phyloP scores from a whole-genome alignment of 2,329 filamentous ascomycete species.

The Penicillium palitans region DNA sequence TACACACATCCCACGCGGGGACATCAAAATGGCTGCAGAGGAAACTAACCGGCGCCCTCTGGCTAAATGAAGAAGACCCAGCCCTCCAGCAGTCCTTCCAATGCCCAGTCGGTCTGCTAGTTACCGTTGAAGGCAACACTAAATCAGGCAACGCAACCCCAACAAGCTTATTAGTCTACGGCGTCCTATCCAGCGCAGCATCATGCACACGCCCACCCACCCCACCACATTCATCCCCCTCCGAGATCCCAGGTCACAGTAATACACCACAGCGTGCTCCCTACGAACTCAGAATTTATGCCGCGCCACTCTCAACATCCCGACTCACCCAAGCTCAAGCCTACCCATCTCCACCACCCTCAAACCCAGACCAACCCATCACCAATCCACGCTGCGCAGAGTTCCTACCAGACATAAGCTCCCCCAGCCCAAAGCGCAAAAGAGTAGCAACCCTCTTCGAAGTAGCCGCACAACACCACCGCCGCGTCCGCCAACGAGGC shows the following conservation, averaged over 20 bases:
- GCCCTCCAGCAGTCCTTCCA: slow-evolving; percentile 33
- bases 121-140: slow-evolving; percentile 30
- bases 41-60: slow-evolving; percentile 38
- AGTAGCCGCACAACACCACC: slow-evolving; percentile 44
- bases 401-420: slow-evolving; percentile 41
- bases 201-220: slow-evolving; percentile 36
- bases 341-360: slow-evolving; percentile 35
- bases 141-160: slow-evolving; percentile 24
- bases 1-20: slow-evolving; percentile 35
- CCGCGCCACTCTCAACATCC: slow-evolving; percentile 36
- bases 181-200: slow-evolving; percentile 35
- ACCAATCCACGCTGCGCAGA: slow-evolving; percentile 28
- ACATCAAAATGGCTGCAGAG: slow-evolving; percentile 42
- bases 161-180: slow-evolving; percentile 43
- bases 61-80: slow-evolving; percentile 37
- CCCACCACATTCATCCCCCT: slow-evolving; percentile 37
- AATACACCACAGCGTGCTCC: slow-evolving; percentile 13
- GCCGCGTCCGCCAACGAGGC: slow-evolving; percentile 41
- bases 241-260: slow-evolving; percentile 20
- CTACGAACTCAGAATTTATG: slow-evolving; percentile 41
- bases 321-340: slow-evolving; percentile 38
- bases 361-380: slow-evolving; percentile 17
- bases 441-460: slow-evolving; percentile 46
- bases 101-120: slow-evolving; percentile 42
- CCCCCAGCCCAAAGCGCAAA: slow-evolving; percentile 46